Evolutionary conservation across 305 asterid species (phyloP), one percentile per base, ranked within the genome.

Genomic region (Ilex paraguariensis): DNA sequence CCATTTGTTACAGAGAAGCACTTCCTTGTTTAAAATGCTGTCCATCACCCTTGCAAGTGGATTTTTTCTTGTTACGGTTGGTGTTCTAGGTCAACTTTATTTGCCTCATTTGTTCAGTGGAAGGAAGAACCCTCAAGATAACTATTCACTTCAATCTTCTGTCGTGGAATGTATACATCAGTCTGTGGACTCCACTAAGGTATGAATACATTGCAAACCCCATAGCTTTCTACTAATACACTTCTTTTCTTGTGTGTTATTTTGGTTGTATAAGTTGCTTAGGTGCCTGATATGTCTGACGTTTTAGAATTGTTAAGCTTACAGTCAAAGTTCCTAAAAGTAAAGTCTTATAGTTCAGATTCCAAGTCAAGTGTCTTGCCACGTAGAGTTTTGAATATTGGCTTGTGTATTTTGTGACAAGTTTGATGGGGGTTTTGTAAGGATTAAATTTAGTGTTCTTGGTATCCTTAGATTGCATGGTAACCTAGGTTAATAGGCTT

Each of bases 11-110:
- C 86, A 91, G 98, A 78, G 87, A 49, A 60, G 66, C 53, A 71
- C 69, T 76, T 77, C 88, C 67, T 66, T 83, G 71, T 68, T 82
- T 65, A 82, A 82, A 74, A 66, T 62, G 68, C 57, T 86, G 57
- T 77, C 87, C 46, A 57, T 60, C 71, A 70, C 72, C 67, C 54
- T 88, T 59, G 85, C 75, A 54, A 79, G 91, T 73, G 96, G 90
- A 63, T 59, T 84, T 52, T 77, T 91, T 65, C 67, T 91, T 59
- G 79, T 86, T 60, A 58, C 88, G 55, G 58, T 88, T 40, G 60
- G 83, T 71, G 75, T 84, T 69, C 67, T 88, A 55, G 71, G 82
- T 52, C 84, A 81, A 56, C 46, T 81, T 68, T 68, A 63, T 67
- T 54, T 83, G 57, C 90, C 86, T 64, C 63, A 61, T 63, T 32